Evolutionary conservation across 129 eudicot genomes (phyloP).

Genomic region (Centaurea solstitialis): DNA sequence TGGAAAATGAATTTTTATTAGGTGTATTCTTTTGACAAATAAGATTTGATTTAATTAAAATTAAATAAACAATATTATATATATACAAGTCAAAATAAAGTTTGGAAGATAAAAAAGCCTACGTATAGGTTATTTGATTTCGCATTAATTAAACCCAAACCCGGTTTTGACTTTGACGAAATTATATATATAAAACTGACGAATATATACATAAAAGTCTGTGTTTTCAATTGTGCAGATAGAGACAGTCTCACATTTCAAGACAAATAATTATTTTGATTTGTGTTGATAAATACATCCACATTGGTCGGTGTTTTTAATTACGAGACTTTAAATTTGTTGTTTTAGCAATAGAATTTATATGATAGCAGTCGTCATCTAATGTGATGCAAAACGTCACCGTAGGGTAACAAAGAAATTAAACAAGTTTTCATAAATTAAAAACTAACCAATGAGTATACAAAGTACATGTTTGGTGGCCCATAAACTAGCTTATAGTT

Average conservation of each 20-base stretch:
- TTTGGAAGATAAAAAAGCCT: neutral
- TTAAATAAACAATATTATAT: neutral
- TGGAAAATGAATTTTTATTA: neutral
- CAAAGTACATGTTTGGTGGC: too few relatives aligned
- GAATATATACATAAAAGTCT: too few relatives aligned
- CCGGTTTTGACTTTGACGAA: neutral
- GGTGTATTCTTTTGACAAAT: conserved; percentile 16
- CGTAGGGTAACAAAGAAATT: too few relatives aligned
- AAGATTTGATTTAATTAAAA: too few relatives aligned
- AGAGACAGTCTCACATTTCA: neutral
- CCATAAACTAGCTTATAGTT: too few relatives aligned
- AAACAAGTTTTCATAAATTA: too few relatives aligned
- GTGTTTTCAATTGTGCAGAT: too few relatives aligned
- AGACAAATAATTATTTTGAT: neutral
- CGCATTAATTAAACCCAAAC: neutral
- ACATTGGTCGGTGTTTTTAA: conserved; percentile 11
- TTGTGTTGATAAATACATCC: neutral
- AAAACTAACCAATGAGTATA: too few relatives aligned
- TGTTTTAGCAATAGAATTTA: too few relatives aligned
- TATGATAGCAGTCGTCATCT: neutral
- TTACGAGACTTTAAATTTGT: neutral
- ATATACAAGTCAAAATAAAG: conserved; percentile 1
- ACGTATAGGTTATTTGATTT: conserved; percentile 16
- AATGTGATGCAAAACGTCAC: neutral
- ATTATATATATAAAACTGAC: too few relatives aligned